Conservation (phyloP, 2,329 filamentous ascomycete species). For the Ustilaginoidea virens region DNA sequence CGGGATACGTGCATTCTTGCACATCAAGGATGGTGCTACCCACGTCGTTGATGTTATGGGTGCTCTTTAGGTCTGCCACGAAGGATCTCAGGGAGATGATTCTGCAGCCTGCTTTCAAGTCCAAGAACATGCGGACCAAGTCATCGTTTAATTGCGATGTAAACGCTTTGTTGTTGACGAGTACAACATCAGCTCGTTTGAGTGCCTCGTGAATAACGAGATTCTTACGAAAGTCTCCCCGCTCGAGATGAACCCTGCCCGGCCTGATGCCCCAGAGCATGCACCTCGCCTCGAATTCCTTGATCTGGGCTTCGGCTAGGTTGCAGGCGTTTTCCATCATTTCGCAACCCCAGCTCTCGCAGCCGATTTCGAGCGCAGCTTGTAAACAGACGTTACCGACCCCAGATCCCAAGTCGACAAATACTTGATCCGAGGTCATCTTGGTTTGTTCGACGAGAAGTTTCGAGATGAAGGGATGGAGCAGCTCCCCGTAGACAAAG, state of each 20-base stretch:
- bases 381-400: conserved; percentile 94
- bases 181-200: conserved; percentile 78
- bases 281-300: conserved; percentile 74
- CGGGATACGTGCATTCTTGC: conserved; percentile 43
- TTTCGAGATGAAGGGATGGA: conserved; percentile 68
- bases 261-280: conserved; percentile 76
- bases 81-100: conserved; percentile 90
- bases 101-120: conserved; percentile 78
- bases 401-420: conserved; percentile 88
- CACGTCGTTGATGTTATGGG: conserved; percentile 62
- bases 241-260: conserved; percentile 64
- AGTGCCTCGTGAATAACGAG: conserved; percentile 55
- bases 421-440: conserved; percentile 71
- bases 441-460: conserved; percentile 64
- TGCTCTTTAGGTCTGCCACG: conserved; percentile 63
- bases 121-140: conserved; percentile 78
- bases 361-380: conserved; percentile 82
- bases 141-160: conserved; percentile 73
- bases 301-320: conserved; percentile 63
- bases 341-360: conserved; percentile 91
- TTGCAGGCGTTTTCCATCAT: conserved; percentile 85
- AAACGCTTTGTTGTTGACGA: conserved; percentile 98
- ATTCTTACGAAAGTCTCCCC: conserved; percentile 72
- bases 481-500: conserved; percentile 87
- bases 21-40: conserved; percentile 71